Evolutionary conservation across 1,139 yeast genomes (phyloP).

Genomic region (Geotrichum citri-aurantii): DNA sequence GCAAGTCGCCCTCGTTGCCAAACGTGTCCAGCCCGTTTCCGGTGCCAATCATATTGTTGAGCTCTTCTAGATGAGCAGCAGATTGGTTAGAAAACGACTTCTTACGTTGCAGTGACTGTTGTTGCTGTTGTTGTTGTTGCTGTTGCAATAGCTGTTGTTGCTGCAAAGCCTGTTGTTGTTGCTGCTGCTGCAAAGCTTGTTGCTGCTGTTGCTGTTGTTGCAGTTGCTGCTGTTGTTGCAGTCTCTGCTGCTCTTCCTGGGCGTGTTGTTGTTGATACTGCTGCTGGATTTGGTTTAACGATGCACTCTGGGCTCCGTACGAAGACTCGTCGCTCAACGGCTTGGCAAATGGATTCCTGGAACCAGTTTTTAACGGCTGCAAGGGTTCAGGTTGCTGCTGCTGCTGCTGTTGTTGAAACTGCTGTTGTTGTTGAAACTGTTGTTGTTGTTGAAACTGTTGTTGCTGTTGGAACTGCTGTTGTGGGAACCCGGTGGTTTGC

Average conservation of each 20-base stretch:
- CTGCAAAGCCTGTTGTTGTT: conserved; percentile 16
- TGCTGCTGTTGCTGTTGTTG: conserved; percentile 29
- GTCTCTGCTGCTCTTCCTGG: conserved; percentile 35
- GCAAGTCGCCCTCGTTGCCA: conserved; percentile 85
- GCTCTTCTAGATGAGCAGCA: conserved; percentile 52
- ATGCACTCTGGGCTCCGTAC: conserved; percentile 20
- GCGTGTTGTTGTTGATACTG: conserved; percentile 31
- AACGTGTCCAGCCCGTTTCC: conserved; percentile 95
- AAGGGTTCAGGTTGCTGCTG: conserved; percentile 37
- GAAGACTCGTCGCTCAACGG: conserved; percentile 25
- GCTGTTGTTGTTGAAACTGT: conserved; percentile 34
- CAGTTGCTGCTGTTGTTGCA: conserved; percentile 34
- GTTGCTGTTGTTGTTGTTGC: conserved; percentile 34
- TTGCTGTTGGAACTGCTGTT: conserved; percentile 30
- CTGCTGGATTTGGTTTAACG: conserved; percentile 30
- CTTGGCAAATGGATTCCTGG: conserved; percentile 87
- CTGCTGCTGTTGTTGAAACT: conserved; percentile 34
- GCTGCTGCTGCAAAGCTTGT: conserved; percentile 23
- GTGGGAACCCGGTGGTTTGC: conserved; percentile 18
- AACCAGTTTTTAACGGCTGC: conserved; percentile 68
- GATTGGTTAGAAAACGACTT: conserved; percentile 11
- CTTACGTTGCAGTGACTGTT: conserved; percentile 2
- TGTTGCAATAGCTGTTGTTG: conserved; percentile 34
- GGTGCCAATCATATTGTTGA: conserved; percentile 70
- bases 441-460: conserved; percentile 28